Evolutionary conservation across 2,329 filamentous ascomycete genomes (phyloP).

Genomic region (Trichoderma endophyticum): DNA sequence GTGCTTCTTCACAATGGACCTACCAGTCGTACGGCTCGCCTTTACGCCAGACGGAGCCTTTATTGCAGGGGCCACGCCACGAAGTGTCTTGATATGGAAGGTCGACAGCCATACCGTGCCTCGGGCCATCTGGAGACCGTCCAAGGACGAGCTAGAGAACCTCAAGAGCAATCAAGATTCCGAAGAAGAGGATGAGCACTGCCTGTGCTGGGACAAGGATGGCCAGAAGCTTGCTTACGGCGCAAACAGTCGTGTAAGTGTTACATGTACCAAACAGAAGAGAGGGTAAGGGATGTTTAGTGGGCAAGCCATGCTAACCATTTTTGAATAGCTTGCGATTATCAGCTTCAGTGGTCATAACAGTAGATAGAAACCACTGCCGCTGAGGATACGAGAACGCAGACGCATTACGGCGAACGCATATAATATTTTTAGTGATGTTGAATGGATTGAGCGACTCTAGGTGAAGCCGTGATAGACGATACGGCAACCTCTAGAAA

Average conservation of each 20-base stretch:
- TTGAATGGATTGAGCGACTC: neutral
- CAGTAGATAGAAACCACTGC: slow-evolving; percentile 33
- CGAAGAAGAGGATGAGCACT: slow-evolving; percentile 61
- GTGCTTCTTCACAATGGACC: slow-evolving; percentile 59
- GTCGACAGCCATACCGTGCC: slow-evolving; percentile 57
- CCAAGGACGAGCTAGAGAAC: slow-evolving; percentile 37
- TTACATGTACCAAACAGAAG: neutral
- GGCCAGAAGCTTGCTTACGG: slow-evolving; percentile 63
- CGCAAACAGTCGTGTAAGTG: slow-evolving; percentile 58
- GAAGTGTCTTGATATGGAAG: slow-evolving; percentile 62
- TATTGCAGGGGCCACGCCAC: slow-evolving; percentile 58
- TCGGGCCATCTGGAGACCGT: slow-evolving; percentile 58
- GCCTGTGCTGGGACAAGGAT: slow-evolving; percentile 59
- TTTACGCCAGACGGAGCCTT: slow-evolving; percentile 63
- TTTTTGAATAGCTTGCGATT: slow-evolving; percentile 42
- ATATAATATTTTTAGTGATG: neutral
- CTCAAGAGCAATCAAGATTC: neutral
- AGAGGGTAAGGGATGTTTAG: neutral
- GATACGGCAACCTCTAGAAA: neutral
- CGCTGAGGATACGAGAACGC: neutral
- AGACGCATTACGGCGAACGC: neutral
- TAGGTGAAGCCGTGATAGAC: neutral
- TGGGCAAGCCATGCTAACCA: neutral
- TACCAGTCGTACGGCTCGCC: slow-evolving; percentile 55
- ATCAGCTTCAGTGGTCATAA: slow-evolving; percentile 47